phyloP scores from a whole-genome alignment of 441 rosid genomes.

The Euphorbia schlechtendalii region DNA sequence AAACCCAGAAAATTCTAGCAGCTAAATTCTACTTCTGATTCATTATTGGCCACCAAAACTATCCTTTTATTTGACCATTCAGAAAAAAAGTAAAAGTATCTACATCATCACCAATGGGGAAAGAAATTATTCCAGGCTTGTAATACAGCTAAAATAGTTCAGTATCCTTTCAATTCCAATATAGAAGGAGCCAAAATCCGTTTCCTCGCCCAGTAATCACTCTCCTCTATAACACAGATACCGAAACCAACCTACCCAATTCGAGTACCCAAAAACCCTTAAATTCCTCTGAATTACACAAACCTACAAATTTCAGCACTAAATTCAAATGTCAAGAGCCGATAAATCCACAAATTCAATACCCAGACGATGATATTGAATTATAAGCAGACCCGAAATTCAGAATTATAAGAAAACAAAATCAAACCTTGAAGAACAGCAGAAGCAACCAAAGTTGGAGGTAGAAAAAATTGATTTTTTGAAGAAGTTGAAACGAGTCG shows the following conservation, averaged over 20 bases:
- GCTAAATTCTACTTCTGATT: constrained; percentile 7
- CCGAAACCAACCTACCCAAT: constrained; percentile 1
- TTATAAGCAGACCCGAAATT: constrained; percentile 27
- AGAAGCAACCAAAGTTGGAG: constrained; percentile 1
- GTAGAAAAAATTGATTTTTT: background rate
- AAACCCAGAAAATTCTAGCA: constrained; percentile 1
- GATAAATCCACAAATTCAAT: constrained; percentile 22
- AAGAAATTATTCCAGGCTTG: constrained; percentile 9
- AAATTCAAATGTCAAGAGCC: constrained; percentile 16
- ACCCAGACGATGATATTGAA: constrained; percentile 19
- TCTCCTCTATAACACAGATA: background rate
- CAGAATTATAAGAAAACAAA: constrained; percentile 17
- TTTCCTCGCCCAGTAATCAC: constrained; percentile 13
- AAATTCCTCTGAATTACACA: background rate
- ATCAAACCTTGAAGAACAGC: constrained; percentile 10
- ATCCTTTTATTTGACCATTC: background rate
- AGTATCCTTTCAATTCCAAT: background rate
- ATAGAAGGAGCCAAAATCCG: background rate
- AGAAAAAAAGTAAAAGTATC: background rate
- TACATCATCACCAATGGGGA: background rate
- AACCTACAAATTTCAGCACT: constrained; percentile 4
- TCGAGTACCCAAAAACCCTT: background rate
- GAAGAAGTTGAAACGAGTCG: background rate
- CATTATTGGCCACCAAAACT: constrained; percentile 10
- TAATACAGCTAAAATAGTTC: constrained; percentile 4